Evolutionary conservation across 2,329 filamentous ascomycete species (phyloP).

Genomic region (Pseudocercospora macadamiae): DNA sequence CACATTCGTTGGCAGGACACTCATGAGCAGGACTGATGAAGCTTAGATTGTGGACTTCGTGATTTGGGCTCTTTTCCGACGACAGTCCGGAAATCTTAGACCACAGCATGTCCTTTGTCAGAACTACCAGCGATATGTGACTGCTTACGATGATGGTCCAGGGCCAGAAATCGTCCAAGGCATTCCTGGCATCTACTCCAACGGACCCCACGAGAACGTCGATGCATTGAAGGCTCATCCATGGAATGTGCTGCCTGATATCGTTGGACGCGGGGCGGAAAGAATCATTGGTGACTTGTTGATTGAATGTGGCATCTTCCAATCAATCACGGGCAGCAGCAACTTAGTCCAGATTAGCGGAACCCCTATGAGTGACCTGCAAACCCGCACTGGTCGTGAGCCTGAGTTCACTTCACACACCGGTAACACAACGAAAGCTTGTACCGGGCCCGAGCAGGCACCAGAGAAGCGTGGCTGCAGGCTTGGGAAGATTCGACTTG

Average conservation of each 20-base stretch:
- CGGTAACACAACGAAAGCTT: not conserved
- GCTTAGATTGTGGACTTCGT: slow-evolving; percentile 53
- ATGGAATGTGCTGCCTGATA: slow-evolving; percentile 74
- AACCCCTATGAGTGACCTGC: slow-evolving; percentile 58
- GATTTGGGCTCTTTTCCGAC: slow-evolving; percentile 75
- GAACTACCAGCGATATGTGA: slow-evolving; percentile 66
- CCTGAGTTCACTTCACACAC: not conserved
- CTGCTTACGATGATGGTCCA: slow-evolving; percentile 32
- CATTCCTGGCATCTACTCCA: slow-evolving; percentile 68
- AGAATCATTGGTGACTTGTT: slow-evolving; percentile 77
- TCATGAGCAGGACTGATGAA: slow-evolving; percentile 23
- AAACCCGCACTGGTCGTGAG: slow-evolving; percentile 6
- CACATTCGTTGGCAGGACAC: too few relatives aligned
- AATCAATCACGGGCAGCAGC: slow-evolving; percentile 59
- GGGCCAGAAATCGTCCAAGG: slow-evolving; percentile 44
- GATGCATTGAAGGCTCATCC: slow-evolving; percentile 66
- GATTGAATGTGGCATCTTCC: slow-evolving; percentile 76
- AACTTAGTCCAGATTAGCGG: slow-evolving; percentile 83
- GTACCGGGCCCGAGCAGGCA: not conserved
- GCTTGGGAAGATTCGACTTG: slow-evolving; percentile 63
- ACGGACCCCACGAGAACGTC: slow-evolving; percentile 71
- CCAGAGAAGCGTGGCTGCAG: slow-evolving; percentile 9
- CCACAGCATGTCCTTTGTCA: slow-evolving; percentile 80
- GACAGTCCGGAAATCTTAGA: slow-evolving; percentile 52
- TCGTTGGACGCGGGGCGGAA: slow-evolving; percentile 77